Conservation (phyloP, 306 rosid genomes). For the Ochetophila trinervis region DNA sequence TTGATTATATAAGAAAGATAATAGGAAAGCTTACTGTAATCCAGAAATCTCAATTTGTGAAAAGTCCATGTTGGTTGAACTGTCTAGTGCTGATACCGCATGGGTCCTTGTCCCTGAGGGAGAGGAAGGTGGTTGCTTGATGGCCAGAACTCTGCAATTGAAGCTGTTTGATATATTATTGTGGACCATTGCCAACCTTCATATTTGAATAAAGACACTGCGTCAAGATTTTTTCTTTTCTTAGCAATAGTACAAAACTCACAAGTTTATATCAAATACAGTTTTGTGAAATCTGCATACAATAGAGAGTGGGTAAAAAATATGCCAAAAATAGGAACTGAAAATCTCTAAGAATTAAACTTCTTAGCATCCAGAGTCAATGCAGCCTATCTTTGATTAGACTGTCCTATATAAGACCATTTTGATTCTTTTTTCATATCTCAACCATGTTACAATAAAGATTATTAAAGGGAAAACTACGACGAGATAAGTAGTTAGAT, state of each 20-base stretch:
- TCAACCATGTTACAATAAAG: no score
- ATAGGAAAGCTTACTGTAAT: constrained; percentile 47
- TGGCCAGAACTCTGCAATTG: constrained; percentile 80
- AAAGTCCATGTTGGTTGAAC: constrained; percentile 71
- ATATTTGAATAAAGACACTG: constrained; percentile 32
- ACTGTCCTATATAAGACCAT: no score
- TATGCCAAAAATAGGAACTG: no score
- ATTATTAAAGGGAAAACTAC: no score
- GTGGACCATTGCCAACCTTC: constrained; percentile 61
- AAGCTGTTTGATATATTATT: constrained; percentile 40
- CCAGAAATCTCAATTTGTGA: constrained; percentile 62
- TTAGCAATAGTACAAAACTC: background rate
- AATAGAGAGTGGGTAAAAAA: background rate
- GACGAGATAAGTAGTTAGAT: no score
- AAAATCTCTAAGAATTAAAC: no score
- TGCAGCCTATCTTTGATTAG: no score
- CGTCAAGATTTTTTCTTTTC: constrained; percentile 22
- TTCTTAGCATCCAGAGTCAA: no score
- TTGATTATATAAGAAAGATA: background rate
- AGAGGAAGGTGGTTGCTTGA: constrained; percentile 51
- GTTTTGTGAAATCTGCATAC: constrained; percentile 15
- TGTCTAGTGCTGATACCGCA: constrained; percentile 32
- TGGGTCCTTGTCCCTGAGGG: constrained; percentile 21
- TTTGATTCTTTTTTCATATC: no score
- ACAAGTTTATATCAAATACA: background rate